phyloP scores from a whole-genome alignment of 2,329 filamentous ascomycete species.

The Tricladium varicosporioides region DNA sequence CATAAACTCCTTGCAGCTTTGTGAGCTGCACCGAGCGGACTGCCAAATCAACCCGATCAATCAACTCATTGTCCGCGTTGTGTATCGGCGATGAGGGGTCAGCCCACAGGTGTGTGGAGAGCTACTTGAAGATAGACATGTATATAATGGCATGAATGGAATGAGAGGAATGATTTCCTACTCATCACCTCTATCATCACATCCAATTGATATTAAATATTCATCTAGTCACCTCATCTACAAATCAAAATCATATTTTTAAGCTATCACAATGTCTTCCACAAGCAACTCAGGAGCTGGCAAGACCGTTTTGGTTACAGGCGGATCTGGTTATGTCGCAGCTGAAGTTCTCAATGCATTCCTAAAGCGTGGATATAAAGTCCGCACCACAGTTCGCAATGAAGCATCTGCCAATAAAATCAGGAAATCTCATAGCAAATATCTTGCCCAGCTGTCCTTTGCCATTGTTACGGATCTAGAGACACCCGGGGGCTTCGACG shows the following conservation, averaged over 20 bases:
- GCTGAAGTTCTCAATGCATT: conserved; percentile 48
- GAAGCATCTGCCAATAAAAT: conserved; percentile 44
- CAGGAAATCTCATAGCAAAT: conserved; percentile 37
- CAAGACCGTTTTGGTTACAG: conserved; percentile 28
- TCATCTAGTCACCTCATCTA: no score
- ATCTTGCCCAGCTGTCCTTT: conserved; percentile 35
- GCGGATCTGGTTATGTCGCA: conserved; percentile 50
- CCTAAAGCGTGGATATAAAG: conserved; percentile 35
- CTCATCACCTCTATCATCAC: no score
- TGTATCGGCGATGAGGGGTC: no score
- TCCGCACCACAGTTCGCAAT: conserved; percentile 45
- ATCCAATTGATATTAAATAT: no score
- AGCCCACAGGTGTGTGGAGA: no score
- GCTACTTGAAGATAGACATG: no score
- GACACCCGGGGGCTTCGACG: conserved; percentile 65
- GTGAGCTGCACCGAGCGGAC: no score
- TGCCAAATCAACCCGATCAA: no score
- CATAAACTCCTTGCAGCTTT: no score
- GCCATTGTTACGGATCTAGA: conserved; percentile 69
- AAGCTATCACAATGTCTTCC: conserved; percentile 5
- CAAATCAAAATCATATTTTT: neutral
- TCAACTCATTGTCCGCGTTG: no score
- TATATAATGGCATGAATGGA: no score
- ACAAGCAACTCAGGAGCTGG: conserved; percentile 13
- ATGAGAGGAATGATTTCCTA: no score